These are phyloP conservation scores for Tuber umbilicatum DNA, from an alignment of 495 filamentous ascomycete species.

Conservation along the genomic window DNA sequence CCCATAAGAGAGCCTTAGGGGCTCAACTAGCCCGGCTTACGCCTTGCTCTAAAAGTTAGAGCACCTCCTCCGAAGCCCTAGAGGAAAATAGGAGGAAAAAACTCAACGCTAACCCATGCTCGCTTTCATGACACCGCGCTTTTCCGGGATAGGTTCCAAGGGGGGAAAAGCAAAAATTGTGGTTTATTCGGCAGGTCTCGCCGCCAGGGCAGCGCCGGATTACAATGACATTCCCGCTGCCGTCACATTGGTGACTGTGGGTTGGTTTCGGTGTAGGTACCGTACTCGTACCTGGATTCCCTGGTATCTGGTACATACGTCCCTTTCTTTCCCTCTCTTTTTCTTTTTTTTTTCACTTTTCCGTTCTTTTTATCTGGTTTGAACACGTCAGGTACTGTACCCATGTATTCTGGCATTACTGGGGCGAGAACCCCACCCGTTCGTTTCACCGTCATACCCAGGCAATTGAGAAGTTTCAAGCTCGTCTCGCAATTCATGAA, in stretches of 20 bases:
- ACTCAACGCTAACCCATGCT: neutral
- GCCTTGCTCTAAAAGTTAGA: neutral
- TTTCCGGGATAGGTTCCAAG: conserved; percentile 12
- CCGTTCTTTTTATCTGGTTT: neutral
- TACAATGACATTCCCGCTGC: conserved; percentile 31
- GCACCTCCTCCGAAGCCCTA: neutral
- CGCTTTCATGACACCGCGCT: neutral
- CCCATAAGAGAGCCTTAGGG: neutral
- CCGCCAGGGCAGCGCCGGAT: conserved; percentile 12
- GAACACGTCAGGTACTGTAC: neutral
- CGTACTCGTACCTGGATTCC: conserved; percentile 4
- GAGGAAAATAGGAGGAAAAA: neutral
- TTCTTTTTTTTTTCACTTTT: neutral
- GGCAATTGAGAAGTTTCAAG: conserved; percentile 10
- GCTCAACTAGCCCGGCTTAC: neutral
- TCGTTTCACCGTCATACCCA: neutral
- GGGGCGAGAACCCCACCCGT: neutral
- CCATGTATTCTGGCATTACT: neutral
- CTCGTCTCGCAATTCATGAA: conserved; percentile 25
- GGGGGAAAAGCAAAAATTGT: conserved; percentile 18
- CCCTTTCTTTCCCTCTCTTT: neutral
- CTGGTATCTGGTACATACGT: conserved; percentile 17
- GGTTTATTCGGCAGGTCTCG: conserved; percentile 33
- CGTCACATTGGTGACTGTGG: conserved; percentile 33
- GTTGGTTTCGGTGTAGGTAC: neutral